Evolutionary conservation across 208 protist species (phyloP).

Genomic region (Trypanosomatidae sp.): DNA sequence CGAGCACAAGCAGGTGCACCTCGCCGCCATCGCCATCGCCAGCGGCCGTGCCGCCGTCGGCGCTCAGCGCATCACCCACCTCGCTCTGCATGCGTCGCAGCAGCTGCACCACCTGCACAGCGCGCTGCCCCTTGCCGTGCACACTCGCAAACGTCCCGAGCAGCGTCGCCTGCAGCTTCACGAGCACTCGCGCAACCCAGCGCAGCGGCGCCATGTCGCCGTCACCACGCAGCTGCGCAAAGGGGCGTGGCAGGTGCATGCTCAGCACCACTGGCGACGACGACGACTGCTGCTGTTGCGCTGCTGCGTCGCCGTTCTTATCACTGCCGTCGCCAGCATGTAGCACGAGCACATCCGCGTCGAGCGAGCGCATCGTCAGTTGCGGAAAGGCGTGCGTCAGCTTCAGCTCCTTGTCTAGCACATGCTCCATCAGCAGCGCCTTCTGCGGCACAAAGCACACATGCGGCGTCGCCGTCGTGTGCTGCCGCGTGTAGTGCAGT

Average conservation of each 20-base stretch:
- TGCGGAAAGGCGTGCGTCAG: conserved; percentile 28
- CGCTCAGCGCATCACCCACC: conserved; percentile 40
- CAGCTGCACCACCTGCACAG: conserved; percentile 46
- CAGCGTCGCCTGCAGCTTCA: conserved; percentile 74
- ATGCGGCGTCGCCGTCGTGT: conserved; percentile 20
- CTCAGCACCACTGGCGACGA: too few species aligned
- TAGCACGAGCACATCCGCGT: conserved; percentile 68
- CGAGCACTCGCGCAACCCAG: conserved; percentile 56
- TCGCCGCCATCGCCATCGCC: conserved; percentile 15
- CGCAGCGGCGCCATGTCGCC: conserved; percentile 48
- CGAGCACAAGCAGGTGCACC: conserved; percentile 69
- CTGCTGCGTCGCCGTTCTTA: too few species aligned
- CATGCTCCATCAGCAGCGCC: conserved; percentile 55
- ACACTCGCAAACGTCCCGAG: conserved; percentile 48
- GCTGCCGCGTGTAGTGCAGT: conserved; percentile 32
- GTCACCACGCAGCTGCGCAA: conserved; percentile 59
- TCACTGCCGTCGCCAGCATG: too few species aligned
- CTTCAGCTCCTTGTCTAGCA: conserved; percentile 60
- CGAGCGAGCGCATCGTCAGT: conserved; percentile 41
- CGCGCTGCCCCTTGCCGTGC: conserved; percentile 35
- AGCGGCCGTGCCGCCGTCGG: conserved; percentile 2
- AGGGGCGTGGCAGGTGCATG: too few species aligned
- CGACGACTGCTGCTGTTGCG: too few species aligned
- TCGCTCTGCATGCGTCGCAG: conserved; percentile 59
- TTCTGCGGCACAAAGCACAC: conserved; percentile 63